A percentile compares a stretch with the other conserved stretches of the same genome.
phyloP scores from a whole-genome alignment of 352 stramenopile genomes.

The Phytophthora nicotianae region DNA sequence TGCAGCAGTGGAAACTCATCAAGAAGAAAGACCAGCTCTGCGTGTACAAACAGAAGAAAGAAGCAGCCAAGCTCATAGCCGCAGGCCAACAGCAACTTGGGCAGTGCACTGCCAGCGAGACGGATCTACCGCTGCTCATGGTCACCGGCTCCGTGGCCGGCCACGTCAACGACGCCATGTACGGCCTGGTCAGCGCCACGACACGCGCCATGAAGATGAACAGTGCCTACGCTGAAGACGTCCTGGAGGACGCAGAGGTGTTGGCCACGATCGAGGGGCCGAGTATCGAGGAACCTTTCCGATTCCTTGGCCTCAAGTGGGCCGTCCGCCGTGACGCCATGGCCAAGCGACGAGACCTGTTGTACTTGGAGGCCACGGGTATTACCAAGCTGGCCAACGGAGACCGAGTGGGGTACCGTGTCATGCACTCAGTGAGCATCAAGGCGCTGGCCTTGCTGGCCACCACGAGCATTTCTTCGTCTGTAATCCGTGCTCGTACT shows the following conservation, averaged over 20 bases:
- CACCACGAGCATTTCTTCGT: slow-evolving; percentile 31
- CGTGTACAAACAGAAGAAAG: slow-evolving; percentile 56
- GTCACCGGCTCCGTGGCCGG: slow-evolving; percentile 50
- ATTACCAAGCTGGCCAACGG: slow-evolving; percentile 36
- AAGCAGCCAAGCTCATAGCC: slow-evolving; percentile 7
- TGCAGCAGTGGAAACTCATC: slow-evolving; percentile 66
- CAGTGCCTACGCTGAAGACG: slow-evolving; percentile 45
- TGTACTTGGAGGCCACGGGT: slow-evolving; percentile 65
- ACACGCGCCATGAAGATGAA: slow-evolving; percentile 68
- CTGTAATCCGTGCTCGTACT: slow-evolving; percentile 49
- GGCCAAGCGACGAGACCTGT: slow-evolving; percentile 52
- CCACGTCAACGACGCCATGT: slow-evolving; percentile 67
- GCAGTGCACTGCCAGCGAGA: slow-evolving; percentile 22
- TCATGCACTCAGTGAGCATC: slow-evolving; percentile 70
- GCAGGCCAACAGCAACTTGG: slow-evolving; percentile 3
- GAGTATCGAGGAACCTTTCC: slow-evolving; percentile 49
- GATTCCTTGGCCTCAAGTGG: slow-evolving; percentile 70
- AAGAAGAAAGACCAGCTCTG: slow-evolving; percentile 67
- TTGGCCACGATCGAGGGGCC: slow-evolving; percentile 45
- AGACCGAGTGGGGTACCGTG: slow-evolving; percentile 57
- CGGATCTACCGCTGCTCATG: slow-evolving; percentile 47
- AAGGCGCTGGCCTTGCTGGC: slow-evolving; percentile 50
- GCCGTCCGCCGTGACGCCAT: slow-evolving; percentile 40
- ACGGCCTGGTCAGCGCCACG: slow-evolving; percentile 53
- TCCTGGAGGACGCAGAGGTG: slow-evolving; percentile 52